Conservation (phyloP, 169 alveolate species). For the Perkinsus olseni region DNA sequence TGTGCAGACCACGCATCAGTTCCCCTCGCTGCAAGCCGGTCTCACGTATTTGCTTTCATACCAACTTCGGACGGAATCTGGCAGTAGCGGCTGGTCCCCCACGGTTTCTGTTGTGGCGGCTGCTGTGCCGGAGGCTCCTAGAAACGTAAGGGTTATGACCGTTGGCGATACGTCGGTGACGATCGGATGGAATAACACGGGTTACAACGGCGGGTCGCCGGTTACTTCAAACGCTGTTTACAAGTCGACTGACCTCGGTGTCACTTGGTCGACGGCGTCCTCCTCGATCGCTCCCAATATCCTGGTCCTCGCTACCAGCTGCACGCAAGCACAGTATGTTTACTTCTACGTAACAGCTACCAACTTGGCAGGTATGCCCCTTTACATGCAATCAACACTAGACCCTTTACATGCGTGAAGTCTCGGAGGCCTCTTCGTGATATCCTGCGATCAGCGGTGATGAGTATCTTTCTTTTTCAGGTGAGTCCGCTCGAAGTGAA, state of each 20-base stretch:
- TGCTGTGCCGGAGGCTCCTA: background rate
- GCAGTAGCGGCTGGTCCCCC: background rate
- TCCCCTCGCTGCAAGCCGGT: background rate
- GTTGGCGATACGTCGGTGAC: background rate
- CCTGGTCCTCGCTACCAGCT: background rate
- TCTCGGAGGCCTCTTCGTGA: no score
- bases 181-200: slow-evolving; percentile 13
- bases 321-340: background rate
- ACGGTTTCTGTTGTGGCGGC: background rate
- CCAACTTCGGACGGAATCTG: background rate
- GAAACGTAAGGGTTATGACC: background rate
- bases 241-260: background rate
- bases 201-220: slow-evolving; percentile 5
- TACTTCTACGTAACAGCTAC: background rate
- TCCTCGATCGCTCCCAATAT: background rate
- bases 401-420: no score
- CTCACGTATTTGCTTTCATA: background rate
- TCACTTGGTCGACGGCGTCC: background rate
- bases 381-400: no score
- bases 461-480: background rate
- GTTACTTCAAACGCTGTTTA: background rate
- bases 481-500: background rate
- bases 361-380: background rate
- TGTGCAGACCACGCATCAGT: background rate
- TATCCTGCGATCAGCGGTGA: no score